phyloP scores from a whole-genome alignment of 352 stramenopile species.

The Phytophthora pistaciae region DNA sequence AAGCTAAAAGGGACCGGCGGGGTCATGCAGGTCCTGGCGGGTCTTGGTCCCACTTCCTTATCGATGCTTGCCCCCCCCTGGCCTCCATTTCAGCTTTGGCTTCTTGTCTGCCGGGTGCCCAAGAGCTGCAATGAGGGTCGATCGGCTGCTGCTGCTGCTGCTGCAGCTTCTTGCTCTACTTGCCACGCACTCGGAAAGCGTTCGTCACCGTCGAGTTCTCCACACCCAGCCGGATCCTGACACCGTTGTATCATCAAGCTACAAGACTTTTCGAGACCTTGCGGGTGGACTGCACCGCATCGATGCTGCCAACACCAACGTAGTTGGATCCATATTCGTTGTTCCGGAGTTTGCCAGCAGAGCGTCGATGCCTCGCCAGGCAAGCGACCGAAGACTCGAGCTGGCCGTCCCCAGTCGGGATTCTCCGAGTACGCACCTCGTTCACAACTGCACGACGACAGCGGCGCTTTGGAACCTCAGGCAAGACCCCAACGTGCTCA shows the following conservation, averaged over 20 bases:
- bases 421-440: conserved; percentile 19
- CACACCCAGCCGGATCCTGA: not conserved
- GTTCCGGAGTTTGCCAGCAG: not conserved
- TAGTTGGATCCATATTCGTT: conserved; percentile 16
- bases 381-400: not conserved
- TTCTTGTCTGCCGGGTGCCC: not conserved
- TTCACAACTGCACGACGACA: conserved; percentile 37
- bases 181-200: not conserved
- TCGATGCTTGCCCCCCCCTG: not conserved
- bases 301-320: conserved; percentile 8
- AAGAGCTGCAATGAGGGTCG: not conserved
- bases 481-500: conserved; percentile 20
- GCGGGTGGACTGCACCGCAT: conserved; percentile 11
- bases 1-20: not conserved
- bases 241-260: conserved; percentile 10
- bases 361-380: not conserved
- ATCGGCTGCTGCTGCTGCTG: not conserved
- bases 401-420: not conserved
- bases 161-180: not conserved
- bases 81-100: conserved; percentile 8
- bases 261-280: conserved; percentile 20
- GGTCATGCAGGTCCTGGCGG: not conserved
- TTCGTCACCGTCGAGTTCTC: conserved; percentile 12
- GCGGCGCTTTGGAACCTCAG: conserved; percentile 24
- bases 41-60: not conserved